Base-by-base conservation (phyloP, 1,139 yeast genomes). In the Nakaseomyces sp. region DNA sequence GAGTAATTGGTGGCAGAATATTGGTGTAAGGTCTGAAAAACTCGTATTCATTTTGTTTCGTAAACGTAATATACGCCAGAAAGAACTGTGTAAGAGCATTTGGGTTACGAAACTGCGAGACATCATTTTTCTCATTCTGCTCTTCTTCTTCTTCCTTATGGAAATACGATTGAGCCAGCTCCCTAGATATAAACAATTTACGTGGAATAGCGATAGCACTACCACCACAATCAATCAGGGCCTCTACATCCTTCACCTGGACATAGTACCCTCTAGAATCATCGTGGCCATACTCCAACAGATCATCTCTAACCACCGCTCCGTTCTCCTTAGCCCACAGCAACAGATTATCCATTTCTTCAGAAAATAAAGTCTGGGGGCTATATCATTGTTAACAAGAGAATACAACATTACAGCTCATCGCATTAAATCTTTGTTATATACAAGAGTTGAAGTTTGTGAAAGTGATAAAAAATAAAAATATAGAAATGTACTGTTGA, bases 21-120 rank as follows among this genome's bases (percentile, higher is more conserved):
- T 68, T 61, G 28, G 86, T 57, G 56, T 85, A 88, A 0, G 81
- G 76, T 39, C 57, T 45, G 53, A 57, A 72, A 45, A 61, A 63
- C 3, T 54, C 20, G 6, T 52, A 53, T 1, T 47, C 31, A 1
- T 47, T 19, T 40, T 60, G 25, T 13, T 32, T 6, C 6, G 38
- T 65, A 47, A 64, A 68, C 43, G 61, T 67, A 43, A 70, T 50
- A 44, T 68, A 68, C 12, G 79, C 71, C 46, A 79, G 58, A 42
- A 66, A 70, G 12, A 80, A 56, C 53, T 77, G 76, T 8, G 74
- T 63, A 12, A 74, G 56, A 0, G 72, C 61, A 54, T 75, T 78
- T 37, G 68, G 61, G 50, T 67, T 35, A 9, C 24, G 9, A 22
- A 22, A 22, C 24, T 22, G 24, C n/a, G n/a, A n/a, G n/a, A n/a